Conservation (phyloP, 2,329 filamentous ascomycete genomes). For the Phoma sp. region DNA sequence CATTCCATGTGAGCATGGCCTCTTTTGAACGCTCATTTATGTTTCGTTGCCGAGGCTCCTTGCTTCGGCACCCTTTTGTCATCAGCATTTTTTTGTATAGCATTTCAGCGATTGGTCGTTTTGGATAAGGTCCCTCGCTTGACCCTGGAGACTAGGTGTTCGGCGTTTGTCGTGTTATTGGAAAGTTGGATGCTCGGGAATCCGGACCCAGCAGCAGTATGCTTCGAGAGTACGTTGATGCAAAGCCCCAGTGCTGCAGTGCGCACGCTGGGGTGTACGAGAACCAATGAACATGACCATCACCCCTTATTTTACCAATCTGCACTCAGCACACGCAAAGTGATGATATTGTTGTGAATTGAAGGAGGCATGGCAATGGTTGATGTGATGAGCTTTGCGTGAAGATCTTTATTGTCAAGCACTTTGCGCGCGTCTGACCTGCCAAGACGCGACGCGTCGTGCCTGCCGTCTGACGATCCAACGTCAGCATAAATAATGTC, state of each 20-base stretch:
- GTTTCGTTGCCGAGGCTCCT: slow-evolving; percentile 21
- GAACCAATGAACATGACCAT: slow-evolving; percentile 27
- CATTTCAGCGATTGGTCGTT: slow-evolving; percentile 48
- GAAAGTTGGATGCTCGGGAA: background rate
- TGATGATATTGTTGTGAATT: background rate
- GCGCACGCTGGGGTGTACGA: slow-evolving; percentile 35
- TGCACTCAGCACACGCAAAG: background rate
- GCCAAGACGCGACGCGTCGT: slow-evolving; percentile 46
- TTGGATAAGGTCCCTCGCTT: slow-evolving; percentile 42
- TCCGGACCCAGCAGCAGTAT: slow-evolving; percentile 20
- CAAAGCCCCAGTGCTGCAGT: slow-evolving; percentile 34
- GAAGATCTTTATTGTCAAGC: slow-evolving; percentile 19
- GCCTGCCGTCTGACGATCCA: slow-evolving; percentile 24
- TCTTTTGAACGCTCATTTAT: background rate
- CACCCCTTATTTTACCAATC: slow-evolving; percentile 4
- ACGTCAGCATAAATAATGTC: slow-evolving; percentile 33
- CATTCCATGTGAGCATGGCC: slow-evolving; percentile 28
- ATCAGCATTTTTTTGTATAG: slow-evolving; percentile 38
- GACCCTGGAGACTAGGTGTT: slow-evolving; percentile 35
- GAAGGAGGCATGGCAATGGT: background rate
- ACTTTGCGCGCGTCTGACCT: slow-evolving; percentile 26
- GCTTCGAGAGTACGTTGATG: slow-evolving; percentile 16
- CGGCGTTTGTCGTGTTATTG: slow-evolving; percentile 24
- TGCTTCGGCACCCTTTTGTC: slow-evolving; percentile 33
- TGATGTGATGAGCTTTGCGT: background rate